Evolutionary conservation across 768 basidiomycete genomes (phyloP), one percentile per base, ranked within the genome.

Genomic region (Candolleomyces efflorescens): DNA sequence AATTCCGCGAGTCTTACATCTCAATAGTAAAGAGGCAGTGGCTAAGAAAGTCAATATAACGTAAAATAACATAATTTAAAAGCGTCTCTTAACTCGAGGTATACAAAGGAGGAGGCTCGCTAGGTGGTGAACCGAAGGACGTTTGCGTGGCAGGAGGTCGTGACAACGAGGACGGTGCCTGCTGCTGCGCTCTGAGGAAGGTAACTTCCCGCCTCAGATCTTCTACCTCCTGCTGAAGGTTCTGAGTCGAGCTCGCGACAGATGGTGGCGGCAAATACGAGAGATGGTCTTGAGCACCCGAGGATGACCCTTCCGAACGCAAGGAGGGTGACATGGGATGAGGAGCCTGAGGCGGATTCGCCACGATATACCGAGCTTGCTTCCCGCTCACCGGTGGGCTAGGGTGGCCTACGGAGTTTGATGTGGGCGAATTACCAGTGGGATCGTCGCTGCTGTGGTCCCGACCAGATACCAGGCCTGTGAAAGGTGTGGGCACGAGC

Each of bases 201-300:
- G 17, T 11, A 39, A 54, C 53, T 20, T 54, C 53, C 53, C 53
- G n/a, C 24, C 53, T 39, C 53, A 54, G 17, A 15, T 41, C 38
- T 27, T 54, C 53, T 38, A 54, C 53, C 39, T 54, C 51, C 22
- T 37, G 23, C 17, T 52, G 53, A 12, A 41, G 53, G 15, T 54
- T 27, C 2, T 23, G 51, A 32, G 51, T n/a, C 32, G 32, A 32
- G 11, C 32, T 32, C 12, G 23, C 11, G 26, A 5, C 17, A 12
- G 51, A 53, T 9, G 51, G 36, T 23, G 51, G 36, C 4, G 51
- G 36, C n/a, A 32, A 18, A n/a, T 24, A 18, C 12, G 51, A 54
- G 10, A 22, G 18, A 7, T 32, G 32, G 5, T 32, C 32, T 11
- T 32, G 32, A 11, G 32, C 32, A 7, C 32, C 32, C 32, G 53